Evolutionary conservation across 1,139 yeast genomes (phyloP).

Genomic region (Eremothecium cymbalariae): DNA sequence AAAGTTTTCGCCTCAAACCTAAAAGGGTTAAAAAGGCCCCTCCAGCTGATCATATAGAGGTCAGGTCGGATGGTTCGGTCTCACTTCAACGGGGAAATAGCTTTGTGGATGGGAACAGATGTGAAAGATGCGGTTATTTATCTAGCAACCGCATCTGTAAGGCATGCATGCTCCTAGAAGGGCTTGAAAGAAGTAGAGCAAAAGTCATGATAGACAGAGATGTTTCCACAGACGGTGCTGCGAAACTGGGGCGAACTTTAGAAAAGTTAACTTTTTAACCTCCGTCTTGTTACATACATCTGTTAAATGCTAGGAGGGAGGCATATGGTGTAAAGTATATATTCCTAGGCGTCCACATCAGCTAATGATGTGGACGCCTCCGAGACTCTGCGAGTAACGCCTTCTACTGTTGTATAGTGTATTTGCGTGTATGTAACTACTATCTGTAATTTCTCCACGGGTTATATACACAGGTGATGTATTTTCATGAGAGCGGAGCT

Average conservation of each 20-base stretch:
- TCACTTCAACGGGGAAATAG: slow-evolving; percentile 29
- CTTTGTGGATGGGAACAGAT: slow-evolving; percentile 57
- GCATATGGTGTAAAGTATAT: too few relatives aligned
- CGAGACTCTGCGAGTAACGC: too few relatives aligned
- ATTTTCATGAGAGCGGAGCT: too few relatives aligned
- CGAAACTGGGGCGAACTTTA: slow-evolving; percentile 54
- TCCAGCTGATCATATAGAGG: slow-evolving; percentile 38
- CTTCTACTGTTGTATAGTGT: too few relatives aligned
- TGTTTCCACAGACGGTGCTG: slow-evolving; percentile 53
- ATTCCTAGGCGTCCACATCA: too few relatives aligned
- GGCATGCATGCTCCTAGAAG: slow-evolving; percentile 84
- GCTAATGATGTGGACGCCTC: too few relatives aligned
- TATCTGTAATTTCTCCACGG: too few relatives aligned
- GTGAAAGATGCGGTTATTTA: slow-evolving; percentile 86
- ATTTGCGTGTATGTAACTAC: too few relatives aligned
- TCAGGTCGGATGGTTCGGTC: slow-evolving; percentile 55
- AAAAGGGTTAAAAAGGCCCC: slow-evolving; percentile 34
- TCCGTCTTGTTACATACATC: too few relatives aligned
- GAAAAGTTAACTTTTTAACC: slow-evolving; percentile 54
- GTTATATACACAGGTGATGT: too few relatives aligned
- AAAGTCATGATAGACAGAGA: slow-evolving; percentile 48
- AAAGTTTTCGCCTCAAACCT: slow-evolving; percentile 61
- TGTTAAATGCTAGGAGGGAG: too few relatives aligned
- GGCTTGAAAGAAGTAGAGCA: slow-evolving; percentile 70
- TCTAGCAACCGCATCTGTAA: slow-evolving; percentile 85